These are phyloP conservation scores for Veloboletus limbatus DNA, from an alignment of 1,284 basidiomycete genomes.

Conservation along the genomic window DNA sequence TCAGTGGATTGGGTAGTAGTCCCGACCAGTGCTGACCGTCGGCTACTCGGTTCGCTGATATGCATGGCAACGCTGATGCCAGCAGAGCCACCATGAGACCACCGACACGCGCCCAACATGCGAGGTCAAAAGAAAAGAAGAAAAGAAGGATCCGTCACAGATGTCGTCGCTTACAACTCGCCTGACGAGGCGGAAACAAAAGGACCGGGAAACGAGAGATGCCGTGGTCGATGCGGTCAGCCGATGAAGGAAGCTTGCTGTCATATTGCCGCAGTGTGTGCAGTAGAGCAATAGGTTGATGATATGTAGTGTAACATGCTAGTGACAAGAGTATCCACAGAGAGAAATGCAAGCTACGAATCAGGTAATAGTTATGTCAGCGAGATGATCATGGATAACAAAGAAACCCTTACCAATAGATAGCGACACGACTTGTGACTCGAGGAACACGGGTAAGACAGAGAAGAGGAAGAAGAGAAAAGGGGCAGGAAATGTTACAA, in stretches of 20 bases:
- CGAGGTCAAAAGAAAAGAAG: too few species aligned
- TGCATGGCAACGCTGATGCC: too few species aligned
- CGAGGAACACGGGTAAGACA: background rate
- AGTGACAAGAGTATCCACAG: constrained; percentile 29
- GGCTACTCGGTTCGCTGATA: too few species aligned
- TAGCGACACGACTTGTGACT: constrained; percentile 15
- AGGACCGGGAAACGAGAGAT: background rate
- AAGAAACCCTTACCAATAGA: constrained; percentile 24
- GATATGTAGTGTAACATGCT: constrained; percentile 34
- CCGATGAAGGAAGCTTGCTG: background rate
- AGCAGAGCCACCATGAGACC: too few species aligned
- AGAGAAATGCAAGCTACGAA: constrained; percentile 33
- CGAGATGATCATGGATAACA: background rate
- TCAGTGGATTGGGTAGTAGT: too few species aligned
- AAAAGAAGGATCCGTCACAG: background rate
- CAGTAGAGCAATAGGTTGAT: constrained; percentile 24
- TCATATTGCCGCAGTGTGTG: too few species aligned
- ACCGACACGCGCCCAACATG: too few species aligned
- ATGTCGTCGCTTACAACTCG: background rate
- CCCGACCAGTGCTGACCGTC: too few species aligned
- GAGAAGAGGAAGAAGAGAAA: background rate
- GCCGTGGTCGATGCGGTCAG: too few species aligned
- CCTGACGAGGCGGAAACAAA: background rate
- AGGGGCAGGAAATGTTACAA: constrained; percentile 35
- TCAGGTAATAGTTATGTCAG: constrained; percentile 1